Evolutionary conservation across 257 asterid species (phyloP), one percentile per base, ranked within the genome.

Genomic region (Linderniella brevidens): DNA sequence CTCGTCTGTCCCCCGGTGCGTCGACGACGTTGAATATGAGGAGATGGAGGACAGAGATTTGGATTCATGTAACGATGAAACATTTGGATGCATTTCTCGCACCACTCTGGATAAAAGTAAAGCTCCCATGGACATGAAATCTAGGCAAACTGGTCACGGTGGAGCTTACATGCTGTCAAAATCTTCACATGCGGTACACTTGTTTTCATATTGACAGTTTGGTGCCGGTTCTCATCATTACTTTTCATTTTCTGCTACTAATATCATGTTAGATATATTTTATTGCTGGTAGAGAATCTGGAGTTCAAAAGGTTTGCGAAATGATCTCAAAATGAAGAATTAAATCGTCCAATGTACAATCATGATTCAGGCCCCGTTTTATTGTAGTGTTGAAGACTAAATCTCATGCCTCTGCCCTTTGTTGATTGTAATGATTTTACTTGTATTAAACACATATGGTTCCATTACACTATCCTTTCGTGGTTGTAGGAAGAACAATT

Each of bases 1-100:
- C 53, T 85, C 99, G 12, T 80, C 99, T 4, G 99, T 90, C 54
- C 48, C 46, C 48, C 80, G 94, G 59, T 64, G 62, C 46, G 71
- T 65, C 39, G 92, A 85, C 52, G 99, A 81, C 70, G 71, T 88
- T 65, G 96, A 92, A 40, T 75, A 52, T 61, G 87, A 77, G 19
- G 93, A 84, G 49, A 66, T 58, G 38, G 99, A 81, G 70, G 82
- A 79, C 56, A 60, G 65, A 62, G 57, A 63, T 58, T 53, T 73
- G 70, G 83, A 90, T 70, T 58, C 86, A 8, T 60, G 42, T 58
- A 90, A 85, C 62, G 75, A 72, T 64, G 94, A 85, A 71, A 90
- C 96, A 66, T 81, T 84, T 61, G 93, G 81, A 55, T 74, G 61
- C 66, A 64, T 58, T 68, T 59, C 72, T 47, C 58, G 52, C 65